Base-by-base conservation (phyloP, 1,284 basidiomycete species). In the Irpex lacteus region DNA sequence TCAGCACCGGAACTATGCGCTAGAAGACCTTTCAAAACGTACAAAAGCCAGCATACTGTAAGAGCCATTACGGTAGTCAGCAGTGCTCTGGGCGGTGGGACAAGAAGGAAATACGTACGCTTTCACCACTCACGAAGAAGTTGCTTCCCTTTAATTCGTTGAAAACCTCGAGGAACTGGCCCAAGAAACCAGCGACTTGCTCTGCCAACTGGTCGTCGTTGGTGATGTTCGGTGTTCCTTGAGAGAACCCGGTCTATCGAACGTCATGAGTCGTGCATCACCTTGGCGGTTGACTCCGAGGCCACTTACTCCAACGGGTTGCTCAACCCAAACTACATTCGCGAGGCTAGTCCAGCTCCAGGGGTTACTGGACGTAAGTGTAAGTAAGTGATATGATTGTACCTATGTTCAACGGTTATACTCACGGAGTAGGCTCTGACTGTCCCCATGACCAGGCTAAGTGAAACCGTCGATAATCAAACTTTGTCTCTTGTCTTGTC, bases 391-490 rank as follows among this genome's bases (percentile, higher is more conserved):
- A 40, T 6, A n/a, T 38, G 0, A 37, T 47, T 0, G 40, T 7
- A 18, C 15, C 1, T 6, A 26, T 5, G 18, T 59, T 63, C 55
- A 52, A 0, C 2, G 8, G 6, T 4, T 5, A 36, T 32, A 67
- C 76, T 53, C 67, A 80, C 78, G 76, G 77, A 5, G 81, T 83
- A 18, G 83, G 83, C 64, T 75, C 78, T 1, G 83, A 68, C 70
- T 85, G 84, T 38, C 84, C 84, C 83, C 82, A 85, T 15, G 81
- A 82, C 83, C 83, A 85, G 19, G 81, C 82, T 84, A 34, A n/a
- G 63, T 7, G 8, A 55, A 15, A 55, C 13, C 47, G 60, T 34
- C 55, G 60, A 52, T 55, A 9, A 36, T 32, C 47, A 56, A 9
- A 53, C 1, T 55, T 36, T 26, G 36, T 15, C 3, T 7, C n/a